Conservation (phyloP, 495 filamentous ascomycete genomes). For the Lophiotrema nucula region DNA sequence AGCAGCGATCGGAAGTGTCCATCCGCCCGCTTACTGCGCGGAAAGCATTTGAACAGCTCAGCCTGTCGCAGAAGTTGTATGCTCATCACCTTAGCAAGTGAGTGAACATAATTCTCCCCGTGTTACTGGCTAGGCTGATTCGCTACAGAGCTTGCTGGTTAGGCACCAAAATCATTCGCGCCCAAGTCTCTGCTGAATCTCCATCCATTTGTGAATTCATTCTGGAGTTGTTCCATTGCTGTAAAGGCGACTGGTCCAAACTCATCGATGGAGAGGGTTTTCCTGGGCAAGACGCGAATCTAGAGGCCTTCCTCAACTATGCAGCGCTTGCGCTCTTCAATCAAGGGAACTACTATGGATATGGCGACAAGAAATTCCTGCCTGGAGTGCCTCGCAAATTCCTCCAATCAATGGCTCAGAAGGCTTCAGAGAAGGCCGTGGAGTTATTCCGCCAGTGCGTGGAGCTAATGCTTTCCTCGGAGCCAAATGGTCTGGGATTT, state of each 20-base stretch:
- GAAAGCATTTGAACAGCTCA: too few species aligned
- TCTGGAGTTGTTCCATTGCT: background rate
- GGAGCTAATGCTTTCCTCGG: too few species aligned
- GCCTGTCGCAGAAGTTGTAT: constrained; percentile 1
- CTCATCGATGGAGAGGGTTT: background rate
- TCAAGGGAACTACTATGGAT: background rate
- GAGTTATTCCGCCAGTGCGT: too few species aligned
- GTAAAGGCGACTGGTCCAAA: background rate
- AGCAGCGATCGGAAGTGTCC: too few species aligned
- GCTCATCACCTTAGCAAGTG: background rate
- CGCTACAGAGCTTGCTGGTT: constrained; percentile 1
- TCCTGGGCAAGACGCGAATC: background rate
- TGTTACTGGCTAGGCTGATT: too few species aligned
- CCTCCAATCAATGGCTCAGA: too few species aligned
- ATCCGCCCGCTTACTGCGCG: too few species aligned
- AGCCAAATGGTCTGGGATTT: background rate
- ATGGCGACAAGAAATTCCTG: too few species aligned
- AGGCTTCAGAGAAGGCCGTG: too few species aligned
- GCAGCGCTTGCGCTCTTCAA: background rate
- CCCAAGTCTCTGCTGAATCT: background rate
- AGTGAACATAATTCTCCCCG: too few species aligned
- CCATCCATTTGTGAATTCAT: constrained; percentile 1
- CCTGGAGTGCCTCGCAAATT: too few species aligned
- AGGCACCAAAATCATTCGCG: background rate
- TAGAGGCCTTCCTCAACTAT: background rate